Conservation (phyloP, 129 eudicot species). For the Saussurea involucrata region DNA sequence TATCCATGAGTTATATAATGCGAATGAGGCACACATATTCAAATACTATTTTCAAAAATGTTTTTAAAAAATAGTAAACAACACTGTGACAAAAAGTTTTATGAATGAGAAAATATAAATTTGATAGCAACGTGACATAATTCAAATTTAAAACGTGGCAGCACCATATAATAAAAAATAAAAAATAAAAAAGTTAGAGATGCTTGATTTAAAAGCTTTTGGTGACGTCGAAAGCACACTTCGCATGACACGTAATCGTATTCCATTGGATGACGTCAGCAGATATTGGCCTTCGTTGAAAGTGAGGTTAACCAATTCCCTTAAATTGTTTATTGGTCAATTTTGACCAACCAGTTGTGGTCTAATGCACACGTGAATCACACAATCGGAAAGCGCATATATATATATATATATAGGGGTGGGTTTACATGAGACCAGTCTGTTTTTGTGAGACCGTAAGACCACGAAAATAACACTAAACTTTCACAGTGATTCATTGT, state of each 20-base stretch:
- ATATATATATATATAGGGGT: no score
- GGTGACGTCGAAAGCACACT: background rate
- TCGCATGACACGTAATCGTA: background rate
- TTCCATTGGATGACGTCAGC: background rate
- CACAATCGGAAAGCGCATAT: background rate
- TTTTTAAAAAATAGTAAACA: no score
- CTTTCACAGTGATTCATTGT: no score
- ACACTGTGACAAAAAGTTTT: no score
- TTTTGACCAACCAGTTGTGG: background rate
- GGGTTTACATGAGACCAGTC: no score
- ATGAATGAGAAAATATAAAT: background rate
- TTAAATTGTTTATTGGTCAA: background rate
- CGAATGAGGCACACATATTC: no score
- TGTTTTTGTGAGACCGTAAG: no score
- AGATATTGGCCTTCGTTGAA: background rate
- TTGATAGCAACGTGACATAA: background rate
- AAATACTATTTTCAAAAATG: no score
- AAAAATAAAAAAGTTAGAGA: background rate
- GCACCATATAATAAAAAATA: background rate
- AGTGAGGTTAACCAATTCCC: background rate
- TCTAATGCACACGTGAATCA: background rate
- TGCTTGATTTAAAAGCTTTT: background rate
- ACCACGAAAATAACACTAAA: no score
- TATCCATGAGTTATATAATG: no score
- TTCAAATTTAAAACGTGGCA: background rate